Percentiles rank a stretch among this genome's conserved stretches.
Conservation (phyloP, 345 rosid species). For the Alliaria petiolata region DNA sequence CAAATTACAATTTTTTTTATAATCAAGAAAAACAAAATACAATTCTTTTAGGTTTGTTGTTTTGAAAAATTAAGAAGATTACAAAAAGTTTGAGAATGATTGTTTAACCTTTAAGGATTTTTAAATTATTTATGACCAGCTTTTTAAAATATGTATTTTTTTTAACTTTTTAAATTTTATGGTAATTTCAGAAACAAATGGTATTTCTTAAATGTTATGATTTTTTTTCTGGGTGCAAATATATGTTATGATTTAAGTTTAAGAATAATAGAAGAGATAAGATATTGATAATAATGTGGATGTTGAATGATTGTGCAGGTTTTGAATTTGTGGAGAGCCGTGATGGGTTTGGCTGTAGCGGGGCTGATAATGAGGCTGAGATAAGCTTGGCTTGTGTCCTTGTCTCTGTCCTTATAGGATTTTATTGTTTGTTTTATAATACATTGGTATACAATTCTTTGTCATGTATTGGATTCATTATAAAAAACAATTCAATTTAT, state of each 20-base stretch:
- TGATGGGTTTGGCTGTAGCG: slow-evolving; percentile 27
- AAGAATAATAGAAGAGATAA: neutral
- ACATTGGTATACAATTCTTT: slow-evolving; percentile 33
- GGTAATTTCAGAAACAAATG: neutral
- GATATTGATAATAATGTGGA: slow-evolving; percentile 15
- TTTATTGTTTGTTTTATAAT: neutral
- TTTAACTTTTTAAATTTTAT: too few species aligned
- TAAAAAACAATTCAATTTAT: neutral
- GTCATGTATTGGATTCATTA: neutral
- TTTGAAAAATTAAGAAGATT: neutral
- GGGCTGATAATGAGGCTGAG: slow-evolving; percentile 19
- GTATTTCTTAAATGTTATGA: too few species aligned
- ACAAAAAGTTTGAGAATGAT: neutral
- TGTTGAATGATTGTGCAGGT: slow-evolving; percentile 37
- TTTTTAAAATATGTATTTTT: too few species aligned
- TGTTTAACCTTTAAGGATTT: neutral
- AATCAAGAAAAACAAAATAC: neutral
- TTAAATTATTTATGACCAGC: neutral
- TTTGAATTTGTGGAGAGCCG: slow-evolving; percentile 29
- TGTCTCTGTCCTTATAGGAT: slow-evolving; percentile 22
- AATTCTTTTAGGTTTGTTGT: neutral
- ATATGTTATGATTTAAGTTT: neutral
- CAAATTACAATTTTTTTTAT: neutral
- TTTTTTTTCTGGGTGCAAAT: too few species aligned
- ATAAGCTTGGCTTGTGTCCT: slow-evolving; percentile 20